Conservation (phyloP, 2,329 filamentous ascomycete species). For the Colletotrichum theobromicola region DNA sequence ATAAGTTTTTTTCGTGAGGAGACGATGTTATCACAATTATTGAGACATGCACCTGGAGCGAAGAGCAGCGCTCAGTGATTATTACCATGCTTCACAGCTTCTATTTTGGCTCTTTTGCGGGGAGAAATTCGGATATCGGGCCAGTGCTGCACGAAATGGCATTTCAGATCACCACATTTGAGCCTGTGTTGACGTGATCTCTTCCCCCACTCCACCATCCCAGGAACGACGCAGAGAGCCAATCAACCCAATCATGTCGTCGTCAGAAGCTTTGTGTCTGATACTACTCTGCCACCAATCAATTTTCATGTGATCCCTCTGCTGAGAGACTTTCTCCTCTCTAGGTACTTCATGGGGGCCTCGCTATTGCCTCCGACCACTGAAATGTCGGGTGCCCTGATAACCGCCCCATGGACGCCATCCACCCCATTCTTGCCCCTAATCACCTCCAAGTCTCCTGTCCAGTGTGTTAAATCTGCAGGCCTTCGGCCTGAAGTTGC, state of each 20-base stretch:
- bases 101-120: not conserved
- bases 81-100: not conserved
- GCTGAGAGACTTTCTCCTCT: not conserved
- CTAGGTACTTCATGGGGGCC: no score
- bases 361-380: not conserved
- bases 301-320: not conserved
- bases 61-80: not conserved
- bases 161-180: not conserved
- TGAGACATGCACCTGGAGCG: not conserved
- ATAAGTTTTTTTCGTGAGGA: not conserved
- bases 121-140: not conserved
- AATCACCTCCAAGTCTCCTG: no score
- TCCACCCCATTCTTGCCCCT: not conserved
- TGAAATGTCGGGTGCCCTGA: not conserved
- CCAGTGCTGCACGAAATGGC: not conserved
- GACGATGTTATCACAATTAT: not conserved
- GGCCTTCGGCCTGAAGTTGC: not conserved
- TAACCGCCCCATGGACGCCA: not conserved
- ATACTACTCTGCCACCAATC: not conserved
- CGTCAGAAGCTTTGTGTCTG: not conserved
- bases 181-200: slow-evolving; percentile 3
- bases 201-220: not conserved
- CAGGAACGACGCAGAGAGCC: not conserved
- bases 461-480: no score
- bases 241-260: not conserved